Conservation (phyloP, 306 rosid genomes). For the Cicer bijugum region DNA sequence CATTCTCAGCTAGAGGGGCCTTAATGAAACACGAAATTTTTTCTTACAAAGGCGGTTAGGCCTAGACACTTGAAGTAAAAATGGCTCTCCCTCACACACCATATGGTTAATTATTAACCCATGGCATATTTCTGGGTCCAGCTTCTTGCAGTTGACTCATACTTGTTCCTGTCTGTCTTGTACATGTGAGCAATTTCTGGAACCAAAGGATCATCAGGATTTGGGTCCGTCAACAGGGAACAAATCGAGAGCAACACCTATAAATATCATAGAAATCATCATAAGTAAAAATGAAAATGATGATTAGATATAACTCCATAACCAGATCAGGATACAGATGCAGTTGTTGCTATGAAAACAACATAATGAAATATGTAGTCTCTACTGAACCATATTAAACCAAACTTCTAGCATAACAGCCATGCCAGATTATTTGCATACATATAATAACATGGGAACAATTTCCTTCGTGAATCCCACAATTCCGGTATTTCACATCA, state of each 20-base stretch:
- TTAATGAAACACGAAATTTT: slow-evolving; percentile 38
- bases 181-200: slow-evolving; percentile 86
- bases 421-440: neutral
- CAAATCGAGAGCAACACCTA: slow-evolving; percentile 84
- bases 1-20: slow-evolving; percentile 37
- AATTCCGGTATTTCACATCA: no score
- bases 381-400: neutral
- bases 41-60: slow-evolving; percentile 50
- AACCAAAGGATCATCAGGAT: slow-evolving; percentile 75
- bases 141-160: slow-evolving; percentile 78
- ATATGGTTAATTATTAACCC: slow-evolving; percentile 54
- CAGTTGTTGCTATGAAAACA: neutral
- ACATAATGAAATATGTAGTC: neutral
- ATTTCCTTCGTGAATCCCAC: neutral
- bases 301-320: neutral
- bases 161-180: slow-evolving; percentile 77
- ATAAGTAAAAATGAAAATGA: neutral
- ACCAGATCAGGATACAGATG: neutral
- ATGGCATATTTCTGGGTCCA: slow-evolving; percentile 89
- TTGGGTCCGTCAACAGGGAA: slow-evolving; percentile 74
- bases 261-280: neutral
- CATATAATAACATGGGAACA: neutral
- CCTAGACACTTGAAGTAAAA: slow-evolving; percentile 38
- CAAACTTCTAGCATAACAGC: neutral
- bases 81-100: slow-evolving; percentile 40